Evolutionary conservation across 2,329 filamentous ascomycete genomes (phyloP), one percentile per base, ranked within the genome.

Genomic region (Bipolaris cookei): DNA sequence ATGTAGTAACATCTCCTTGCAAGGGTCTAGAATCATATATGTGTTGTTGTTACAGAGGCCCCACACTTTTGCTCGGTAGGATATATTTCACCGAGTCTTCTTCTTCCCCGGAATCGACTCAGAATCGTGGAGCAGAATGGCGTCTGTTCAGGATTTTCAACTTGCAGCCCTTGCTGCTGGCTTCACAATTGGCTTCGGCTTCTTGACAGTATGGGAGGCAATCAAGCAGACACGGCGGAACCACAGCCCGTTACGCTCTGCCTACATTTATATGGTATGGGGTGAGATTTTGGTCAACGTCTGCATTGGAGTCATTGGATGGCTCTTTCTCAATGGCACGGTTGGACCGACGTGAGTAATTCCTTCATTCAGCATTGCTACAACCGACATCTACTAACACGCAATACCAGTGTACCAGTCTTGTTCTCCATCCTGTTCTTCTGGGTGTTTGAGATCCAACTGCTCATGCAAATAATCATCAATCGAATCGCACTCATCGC

Each of bases 381-480:
- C 16, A 30, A n/a, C 7, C 3, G 18, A 42, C 18, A 7, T 7
- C 32, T 42, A 13, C 58, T 64, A 23, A 62, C 46, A 25, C 11
- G 11, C 6, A 6, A 25, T 25, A 3, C 1, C 18, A 74, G 71
- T 45, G 57, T 74, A 3, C 67, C 68, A 3, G 68, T 72, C 4
- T 55, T 75, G 3, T 74, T 74, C 63, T 72, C 69, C 52, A 72
- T 74, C 45, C 61, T 75, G 4, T 55, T 72, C 42, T 68, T 66
- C 37, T 75, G 72, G 72, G 68, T 72, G 1, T 71, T 72, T 25
- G 58, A 75, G 37, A 78, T 84, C 13, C 83, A 84, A 57, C 71
- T 83, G 1, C 63, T 84, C 1, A 78, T 84, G 72, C 82, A 84
- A 61, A 84, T 85, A 44, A 83, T 85, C 61, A 80, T 84, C 67